These are phyloP conservation scores for Arctium lappa DNA, from an alignment of 129 eudicot genomes.

Conservation along the genomic window DNA sequence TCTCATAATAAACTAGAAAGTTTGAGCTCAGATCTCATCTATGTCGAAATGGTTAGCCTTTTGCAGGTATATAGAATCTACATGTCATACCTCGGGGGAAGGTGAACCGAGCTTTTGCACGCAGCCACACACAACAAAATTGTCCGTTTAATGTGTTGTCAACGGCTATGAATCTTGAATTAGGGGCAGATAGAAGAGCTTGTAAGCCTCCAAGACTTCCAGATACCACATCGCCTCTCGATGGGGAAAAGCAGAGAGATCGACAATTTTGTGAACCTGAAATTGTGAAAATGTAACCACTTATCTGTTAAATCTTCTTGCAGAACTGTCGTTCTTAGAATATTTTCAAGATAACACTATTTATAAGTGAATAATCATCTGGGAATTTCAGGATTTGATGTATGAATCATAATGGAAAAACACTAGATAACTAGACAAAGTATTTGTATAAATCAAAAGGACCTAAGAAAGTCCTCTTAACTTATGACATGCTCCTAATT, in stretches of 20 bases:
- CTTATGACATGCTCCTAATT: neutral
- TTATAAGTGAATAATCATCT: neutral
- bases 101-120: neutral
- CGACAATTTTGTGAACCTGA: conserved; percentile 94
- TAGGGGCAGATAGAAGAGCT: conserved; percentile 62
- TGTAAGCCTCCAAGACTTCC: conserved; percentile 92
- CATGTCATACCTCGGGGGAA: neutral
- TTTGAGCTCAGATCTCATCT: neutral
- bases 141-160: neutral
- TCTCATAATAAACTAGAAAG: neutral
- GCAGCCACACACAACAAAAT: neutral
- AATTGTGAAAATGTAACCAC: conserved; percentile 1
- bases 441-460: neutral
- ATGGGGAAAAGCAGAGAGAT: conserved; percentile 79
- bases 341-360: neutral
- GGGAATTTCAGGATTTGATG: neutral
- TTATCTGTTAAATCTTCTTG: neutral
- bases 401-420: neutral
- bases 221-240: conserved; percentile 98
- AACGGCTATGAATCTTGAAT: conserved; percentile 39
- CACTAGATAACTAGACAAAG: neutral
- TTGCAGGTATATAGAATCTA: neutral
- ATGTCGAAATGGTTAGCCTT: neutral
- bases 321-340: neutral
- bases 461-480: neutral